Conservation (phyloP, 805 yeast genomes). For the Pichia nakasei region DNA sequence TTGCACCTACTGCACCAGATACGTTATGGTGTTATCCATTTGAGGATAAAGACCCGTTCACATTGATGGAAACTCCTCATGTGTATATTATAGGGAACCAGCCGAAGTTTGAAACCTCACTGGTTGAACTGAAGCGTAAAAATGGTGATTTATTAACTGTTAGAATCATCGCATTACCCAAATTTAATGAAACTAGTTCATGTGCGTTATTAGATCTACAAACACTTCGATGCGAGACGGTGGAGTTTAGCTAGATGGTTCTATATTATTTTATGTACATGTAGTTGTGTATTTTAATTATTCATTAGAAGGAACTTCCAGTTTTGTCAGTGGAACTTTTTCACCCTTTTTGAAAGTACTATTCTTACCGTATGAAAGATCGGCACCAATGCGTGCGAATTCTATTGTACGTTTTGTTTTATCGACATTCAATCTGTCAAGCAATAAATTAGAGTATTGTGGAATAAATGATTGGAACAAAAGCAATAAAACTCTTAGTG, state of each 20-base stretch:
- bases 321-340: conserved; percentile 24
- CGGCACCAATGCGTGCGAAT: conserved; percentile 47
- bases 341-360: conserved; percentile 28
- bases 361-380: conserved; percentile 48
- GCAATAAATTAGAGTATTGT: conserved; percentile 40
- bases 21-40: conserved; percentile 88
- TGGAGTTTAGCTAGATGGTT: conserved; percentile 24
- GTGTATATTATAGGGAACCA: conserved; percentile 86
- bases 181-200: conserved; percentile 56
- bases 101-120: conserved; percentile 43
- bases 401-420: conserved; percentile 32
- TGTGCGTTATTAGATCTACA: conserved; percentile 52
- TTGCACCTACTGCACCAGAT: conserved; percentile 94
- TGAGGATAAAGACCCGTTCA: conserved; percentile 68
- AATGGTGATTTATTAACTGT: conserved; percentile 27
- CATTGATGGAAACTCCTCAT: conserved; percentile 73
- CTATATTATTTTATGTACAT: neutral
- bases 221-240: conserved; percentile 45
- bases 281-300: too few relatives aligned
- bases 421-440: conserved; percentile 57
- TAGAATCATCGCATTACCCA: conserved; percentile 60
- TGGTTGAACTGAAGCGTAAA: conserved; percentile 29
- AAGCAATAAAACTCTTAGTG: conserved; percentile 57
- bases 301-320: conserved; percentile 9
- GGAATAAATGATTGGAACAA: conserved; percentile 72